Conservation (phyloP, 1,284 basidiomycete genomes). For the Leccinum griseonigrum region DNA sequence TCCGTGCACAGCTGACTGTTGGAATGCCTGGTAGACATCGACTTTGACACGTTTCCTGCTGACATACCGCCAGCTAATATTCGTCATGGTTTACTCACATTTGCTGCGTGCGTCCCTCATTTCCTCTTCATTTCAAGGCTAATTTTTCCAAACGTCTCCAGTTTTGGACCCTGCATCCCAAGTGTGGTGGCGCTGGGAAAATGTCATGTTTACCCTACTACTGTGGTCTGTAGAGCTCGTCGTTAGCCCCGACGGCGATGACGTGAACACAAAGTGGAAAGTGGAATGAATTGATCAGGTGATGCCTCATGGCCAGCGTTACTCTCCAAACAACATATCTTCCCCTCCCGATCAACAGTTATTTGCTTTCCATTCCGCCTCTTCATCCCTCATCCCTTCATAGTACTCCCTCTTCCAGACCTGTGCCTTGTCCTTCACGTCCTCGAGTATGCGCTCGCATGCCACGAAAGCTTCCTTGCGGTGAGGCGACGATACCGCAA, state of each 20-base stretch:
- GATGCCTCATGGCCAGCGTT: constrained; percentile 11
- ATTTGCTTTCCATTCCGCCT: constrained; percentile 77
- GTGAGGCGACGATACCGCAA: constrained; percentile 85
- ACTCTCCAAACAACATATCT: constrained; percentile 9
- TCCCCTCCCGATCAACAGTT: constrained; percentile 17
- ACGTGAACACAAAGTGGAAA: constrained; percentile 72
- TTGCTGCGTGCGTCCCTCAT: constrained; percentile 57
- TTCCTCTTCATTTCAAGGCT: background rate
- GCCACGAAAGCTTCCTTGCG: constrained; percentile 77
- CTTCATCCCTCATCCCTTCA: constrained; percentile 56
- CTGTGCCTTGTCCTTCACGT: constrained; percentile 78
- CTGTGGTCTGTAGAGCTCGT: constrained; percentile 80
- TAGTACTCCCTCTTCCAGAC: constrained; percentile 93
- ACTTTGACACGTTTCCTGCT: constrained; percentile 69
- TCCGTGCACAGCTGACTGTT: constrained; percentile 6
- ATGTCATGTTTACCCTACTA: constrained; percentile 78
- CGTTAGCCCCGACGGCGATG: constrained; percentile 75
- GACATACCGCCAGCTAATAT: constrained; percentile 78
- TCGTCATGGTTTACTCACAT: constrained; percentile 84
- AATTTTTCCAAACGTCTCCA: constrained; percentile 26
- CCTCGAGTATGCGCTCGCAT: constrained; percentile 80
- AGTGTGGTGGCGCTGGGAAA: constrained; percentile 88
- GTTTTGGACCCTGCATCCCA: constrained; percentile 83
- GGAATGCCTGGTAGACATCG: constrained; percentile 54
- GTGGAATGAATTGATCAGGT: constrained; percentile 50